A percentile compares a stretch with the other conserved stretches of the same genome.
phyloP scores from a whole-genome alignment of 23 red algal species.

The Gracilaria gracilis region DNA sequence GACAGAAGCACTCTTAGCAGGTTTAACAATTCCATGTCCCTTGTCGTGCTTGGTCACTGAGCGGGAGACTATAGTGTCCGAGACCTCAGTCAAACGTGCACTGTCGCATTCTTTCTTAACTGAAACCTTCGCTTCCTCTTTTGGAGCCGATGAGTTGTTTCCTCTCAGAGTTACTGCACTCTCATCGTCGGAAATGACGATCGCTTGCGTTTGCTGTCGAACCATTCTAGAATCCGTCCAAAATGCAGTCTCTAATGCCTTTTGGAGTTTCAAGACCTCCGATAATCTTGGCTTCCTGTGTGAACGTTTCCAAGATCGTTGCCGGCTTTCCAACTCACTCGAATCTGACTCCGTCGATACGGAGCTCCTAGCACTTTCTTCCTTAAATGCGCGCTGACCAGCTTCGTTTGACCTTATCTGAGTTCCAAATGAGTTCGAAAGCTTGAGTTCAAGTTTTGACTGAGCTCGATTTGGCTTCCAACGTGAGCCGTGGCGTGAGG shows the following conservation, averaged over 20 bases:
- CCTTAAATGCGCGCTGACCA: neutral
- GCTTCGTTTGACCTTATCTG: neutral
- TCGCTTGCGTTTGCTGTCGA: conserved; percentile 34
- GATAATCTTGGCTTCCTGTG: neutral
- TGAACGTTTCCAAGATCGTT: neutral
- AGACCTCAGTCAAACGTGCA: neutral
- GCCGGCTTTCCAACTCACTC: neutral
- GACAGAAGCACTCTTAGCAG: neutral
- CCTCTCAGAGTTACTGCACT: no score
- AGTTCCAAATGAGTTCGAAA: neutral
- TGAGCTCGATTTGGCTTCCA: neutral
- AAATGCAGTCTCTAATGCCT: conserved; percentile 53
- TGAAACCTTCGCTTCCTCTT: neutral
- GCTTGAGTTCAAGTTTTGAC: neutral
- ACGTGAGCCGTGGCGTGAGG: neutral
- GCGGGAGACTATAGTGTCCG: neutral
- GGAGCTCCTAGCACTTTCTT: neutral
- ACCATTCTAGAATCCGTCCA: conserved; percentile 60
- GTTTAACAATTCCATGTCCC: neutral
- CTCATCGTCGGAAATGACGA: conserved; percentile 25
- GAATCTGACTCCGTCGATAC: neutral
- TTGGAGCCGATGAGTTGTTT: neutral
- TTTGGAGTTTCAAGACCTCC: conserved; percentile 58
- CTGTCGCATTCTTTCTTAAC: neutral
- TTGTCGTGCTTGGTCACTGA: neutral